Evolutionary conservation across 208 protist species (phyloP).

Genomic region (Strigomonas galati): DNA sequence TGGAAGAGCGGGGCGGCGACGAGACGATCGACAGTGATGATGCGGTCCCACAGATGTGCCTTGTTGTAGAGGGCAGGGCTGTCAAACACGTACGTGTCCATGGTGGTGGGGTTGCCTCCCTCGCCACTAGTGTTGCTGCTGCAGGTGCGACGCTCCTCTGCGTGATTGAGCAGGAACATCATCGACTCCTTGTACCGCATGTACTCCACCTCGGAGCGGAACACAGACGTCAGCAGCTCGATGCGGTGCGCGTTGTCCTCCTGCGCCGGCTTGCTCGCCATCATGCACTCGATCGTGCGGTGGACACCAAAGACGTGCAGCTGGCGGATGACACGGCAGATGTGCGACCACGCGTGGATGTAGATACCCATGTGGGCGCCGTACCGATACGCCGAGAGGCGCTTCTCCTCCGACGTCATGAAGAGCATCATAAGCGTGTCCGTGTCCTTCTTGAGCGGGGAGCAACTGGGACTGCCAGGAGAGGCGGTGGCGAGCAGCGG

Average conservation of each 20-base stretch:
- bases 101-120: no score
- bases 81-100: conserved; percentile 12
- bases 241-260: background rate
- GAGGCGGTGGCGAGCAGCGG: no score
- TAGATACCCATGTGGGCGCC: no score
- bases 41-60: conserved; percentile 21
- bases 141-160: background rate
- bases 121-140: background rate
- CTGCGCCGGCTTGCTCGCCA: no score
- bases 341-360: no score
- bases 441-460: no score
- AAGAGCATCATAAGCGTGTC: no score
- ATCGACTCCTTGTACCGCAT: background rate
- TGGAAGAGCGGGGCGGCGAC: conserved; percentile 19
- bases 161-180: background rate
- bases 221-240: background rate
- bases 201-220: background rate
- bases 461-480: no score
- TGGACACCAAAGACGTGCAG: background rate
- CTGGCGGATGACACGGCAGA: no score
- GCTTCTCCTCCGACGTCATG: no score
- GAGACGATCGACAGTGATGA: conserved; percentile 26
- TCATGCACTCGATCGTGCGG: background rate
- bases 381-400: no score
- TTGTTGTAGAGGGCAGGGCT: conserved; percentile 8